Evolutionary conservation across 2,329 filamentous ascomycete species (phyloP).

Genomic region (Pseudogymnoascus sp.): DNA sequence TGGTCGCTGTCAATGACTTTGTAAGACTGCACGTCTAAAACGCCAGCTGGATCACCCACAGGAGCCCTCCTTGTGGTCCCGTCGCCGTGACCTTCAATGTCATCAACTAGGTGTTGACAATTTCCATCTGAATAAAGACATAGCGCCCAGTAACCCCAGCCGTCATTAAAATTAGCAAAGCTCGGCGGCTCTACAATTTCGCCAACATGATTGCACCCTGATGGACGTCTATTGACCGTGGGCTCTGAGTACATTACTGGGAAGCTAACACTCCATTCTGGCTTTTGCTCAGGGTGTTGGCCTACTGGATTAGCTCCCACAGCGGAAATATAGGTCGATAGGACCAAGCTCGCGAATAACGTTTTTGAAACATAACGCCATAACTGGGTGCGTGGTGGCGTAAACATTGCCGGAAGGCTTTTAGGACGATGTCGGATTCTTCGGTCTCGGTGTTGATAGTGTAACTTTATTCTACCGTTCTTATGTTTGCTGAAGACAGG

Average conservation of each 20-base stretch:
- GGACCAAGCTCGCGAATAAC: background rate
- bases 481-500: background rate
- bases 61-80: background rate
- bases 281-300: background rate
- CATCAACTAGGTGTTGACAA: background rate
- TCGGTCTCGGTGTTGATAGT: background rate
- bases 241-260: background rate
- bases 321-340: background rate
- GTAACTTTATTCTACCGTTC: background rate
- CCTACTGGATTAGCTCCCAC: background rate
- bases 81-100: background rate
- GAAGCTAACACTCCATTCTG: background rate
- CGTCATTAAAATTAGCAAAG: background rate
- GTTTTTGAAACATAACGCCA: background rate
- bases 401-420: background rate
- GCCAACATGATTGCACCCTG: background rate
- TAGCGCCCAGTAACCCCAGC: background rate
- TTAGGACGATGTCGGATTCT: background rate
- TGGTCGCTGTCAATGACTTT: background rate
- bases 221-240: background rate
- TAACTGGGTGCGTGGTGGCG: background rate
- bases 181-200: background rate
- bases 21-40: background rate
- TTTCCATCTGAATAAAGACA: background rate
- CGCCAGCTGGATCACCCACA: background rate